A percentile compares a stretch with the other conserved stretches of the same genome.
These are phyloP conservation scores for Colletotrichum gloeosporioides DNA, from an alignment of 2,329 filamentous ascomycete genomes.

Conservation along the genomic window DNA sequence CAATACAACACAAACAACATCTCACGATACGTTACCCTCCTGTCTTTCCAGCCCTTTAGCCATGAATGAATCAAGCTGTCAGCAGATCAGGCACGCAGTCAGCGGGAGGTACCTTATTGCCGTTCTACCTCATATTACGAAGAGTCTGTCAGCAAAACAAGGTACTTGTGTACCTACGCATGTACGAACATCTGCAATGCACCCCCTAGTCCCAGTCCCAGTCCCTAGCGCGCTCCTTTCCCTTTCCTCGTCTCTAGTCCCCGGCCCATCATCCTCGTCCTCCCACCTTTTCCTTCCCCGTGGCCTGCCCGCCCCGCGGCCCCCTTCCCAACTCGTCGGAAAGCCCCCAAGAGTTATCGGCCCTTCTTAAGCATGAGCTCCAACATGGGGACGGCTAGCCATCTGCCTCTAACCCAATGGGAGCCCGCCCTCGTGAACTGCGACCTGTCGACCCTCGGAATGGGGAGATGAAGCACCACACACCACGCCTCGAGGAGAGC, in stretches of 20 bases:
- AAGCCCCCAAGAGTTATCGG: conserved; percentile 19
- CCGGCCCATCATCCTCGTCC: not conserved
- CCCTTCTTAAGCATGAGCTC: conserved; percentile 19
- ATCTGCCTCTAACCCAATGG: conserved; percentile 14
- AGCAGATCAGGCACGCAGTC: not conserved
- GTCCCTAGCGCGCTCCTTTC: not conserved
- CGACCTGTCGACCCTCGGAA: conserved; percentile 4
- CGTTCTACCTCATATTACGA: not conserved
- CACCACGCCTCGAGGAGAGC: not conserved
- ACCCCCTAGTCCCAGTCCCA: not conserved
- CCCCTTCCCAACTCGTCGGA: conserved; percentile 20
- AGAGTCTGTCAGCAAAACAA: not conserved
- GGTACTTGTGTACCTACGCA: not conserved
- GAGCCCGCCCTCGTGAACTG: conserved; percentile 1
- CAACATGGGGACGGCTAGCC: conserved; percentile 21
- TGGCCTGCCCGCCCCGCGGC: conserved; percentile 15
- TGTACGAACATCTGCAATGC: not conserved
- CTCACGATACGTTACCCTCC: not conserved
- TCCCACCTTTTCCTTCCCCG: not conserved
- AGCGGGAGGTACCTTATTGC: not conserved
- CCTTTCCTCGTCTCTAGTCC: not conserved
- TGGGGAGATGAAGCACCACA: conserved; percentile 19
- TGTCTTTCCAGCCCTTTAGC: not conserved
- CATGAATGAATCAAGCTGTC: not conserved
- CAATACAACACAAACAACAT: not conserved